These are phyloP conservation scores for Coffea canephora DNA, from an alignment of 257 asterid species.

Conservation along the genomic window DNA sequence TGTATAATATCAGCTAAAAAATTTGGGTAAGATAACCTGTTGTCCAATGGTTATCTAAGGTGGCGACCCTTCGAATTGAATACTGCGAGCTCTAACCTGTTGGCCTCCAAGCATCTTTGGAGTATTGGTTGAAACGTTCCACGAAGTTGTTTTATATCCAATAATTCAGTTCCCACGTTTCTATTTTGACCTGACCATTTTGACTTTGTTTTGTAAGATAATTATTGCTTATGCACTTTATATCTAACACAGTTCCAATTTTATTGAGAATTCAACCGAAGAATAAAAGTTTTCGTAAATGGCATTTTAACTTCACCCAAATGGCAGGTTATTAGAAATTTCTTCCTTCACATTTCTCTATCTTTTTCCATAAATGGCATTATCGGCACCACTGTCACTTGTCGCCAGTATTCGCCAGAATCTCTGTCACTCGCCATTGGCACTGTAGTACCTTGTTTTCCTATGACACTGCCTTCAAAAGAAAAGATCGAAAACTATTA, in stretches of 20 bases:
- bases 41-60: background rate
- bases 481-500: too few species aligned
- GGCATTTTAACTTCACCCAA: too few species aligned
- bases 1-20: background rate
- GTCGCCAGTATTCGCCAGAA: too few species aligned
- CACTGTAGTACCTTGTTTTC: too few species aligned
- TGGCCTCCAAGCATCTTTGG: background rate
- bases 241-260: background rate
- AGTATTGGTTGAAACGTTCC: background rate
- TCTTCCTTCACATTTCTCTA: too few species aligned
- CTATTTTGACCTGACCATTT: background rate
- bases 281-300: background rate
- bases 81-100: background rate
- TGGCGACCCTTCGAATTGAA: background rate
- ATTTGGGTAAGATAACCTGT: background rate
- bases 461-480: too few species aligned
- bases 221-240: too few species aligned
- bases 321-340: too few species aligned
- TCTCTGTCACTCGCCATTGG: too few species aligned
- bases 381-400: too few species aligned
- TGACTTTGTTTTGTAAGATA: background rate
- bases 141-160: background rate
- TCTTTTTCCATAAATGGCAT: too few species aligned
- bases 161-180: background rate
- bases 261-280: background rate